Evolutionary conservation across 768 basidiomycete genomes (phyloP).

Genomic region (Tylopilus felleus): DNA sequence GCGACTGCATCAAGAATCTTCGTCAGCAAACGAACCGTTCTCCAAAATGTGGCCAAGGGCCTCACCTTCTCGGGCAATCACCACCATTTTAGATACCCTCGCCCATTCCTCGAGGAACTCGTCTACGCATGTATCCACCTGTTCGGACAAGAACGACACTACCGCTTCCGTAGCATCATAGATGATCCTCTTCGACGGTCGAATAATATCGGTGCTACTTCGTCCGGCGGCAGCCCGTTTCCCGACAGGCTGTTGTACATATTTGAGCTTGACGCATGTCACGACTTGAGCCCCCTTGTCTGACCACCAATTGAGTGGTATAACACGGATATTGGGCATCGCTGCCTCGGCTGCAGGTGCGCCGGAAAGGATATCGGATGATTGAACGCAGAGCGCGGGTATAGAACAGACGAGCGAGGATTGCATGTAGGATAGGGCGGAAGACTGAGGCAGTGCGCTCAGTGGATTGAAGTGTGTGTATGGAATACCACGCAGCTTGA

Average conservation of each 20-base stretch:
- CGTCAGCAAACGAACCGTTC: not conserved
- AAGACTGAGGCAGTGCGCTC: conserved; percentile 35
- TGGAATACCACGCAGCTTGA: conserved; percentile 77
- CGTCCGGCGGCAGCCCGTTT: conserved; percentile 57
- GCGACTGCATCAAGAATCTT: conserved; percentile 49
- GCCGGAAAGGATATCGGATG: conserved; percentile 75
- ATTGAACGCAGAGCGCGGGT: conserved; percentile 80
- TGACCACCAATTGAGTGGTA: conserved; percentile 91
- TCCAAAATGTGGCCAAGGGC: not conserved
- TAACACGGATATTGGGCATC: conserved; percentile 87
- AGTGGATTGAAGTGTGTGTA: conserved; percentile 71
- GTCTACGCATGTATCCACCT: conserved; percentile 85
- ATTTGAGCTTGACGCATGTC: conserved; percentile 87
- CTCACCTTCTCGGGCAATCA: conserved; percentile 85
- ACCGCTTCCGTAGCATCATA: conserved; percentile 88
- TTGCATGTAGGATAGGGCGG: conserved; percentile 55
- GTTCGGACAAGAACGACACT: conserved; percentile 83
- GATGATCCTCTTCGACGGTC: conserved; percentile 84
- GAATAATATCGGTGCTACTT: conserved; percentile 53
- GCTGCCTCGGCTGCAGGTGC: conserved; percentile 88
- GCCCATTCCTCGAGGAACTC: conserved; percentile 94
- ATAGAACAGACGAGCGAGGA: conserved; percentile 75
- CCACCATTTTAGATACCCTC: conserved; percentile 88
- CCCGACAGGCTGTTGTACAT: conserved; percentile 82
- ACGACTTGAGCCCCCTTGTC: conserved; percentile 77